phyloP scores from a whole-genome alignment of 1,284 basidiomycete genomes.

The Boletus smithii region DNA sequence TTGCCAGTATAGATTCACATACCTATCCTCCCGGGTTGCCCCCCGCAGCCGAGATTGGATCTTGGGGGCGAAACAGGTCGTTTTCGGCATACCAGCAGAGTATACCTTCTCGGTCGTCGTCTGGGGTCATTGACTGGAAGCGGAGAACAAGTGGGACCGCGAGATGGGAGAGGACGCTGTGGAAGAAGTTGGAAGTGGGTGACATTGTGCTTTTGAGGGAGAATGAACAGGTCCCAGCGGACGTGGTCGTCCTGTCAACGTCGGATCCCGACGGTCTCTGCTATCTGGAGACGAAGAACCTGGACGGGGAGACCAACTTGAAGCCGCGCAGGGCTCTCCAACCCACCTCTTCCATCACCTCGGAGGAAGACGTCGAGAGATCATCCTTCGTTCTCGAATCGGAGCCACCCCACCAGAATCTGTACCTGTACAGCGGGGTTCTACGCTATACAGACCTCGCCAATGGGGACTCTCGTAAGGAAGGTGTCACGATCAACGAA shows the following conservation, averaged over 20 bases:
- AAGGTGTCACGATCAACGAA: slow-evolving; percentile 87
- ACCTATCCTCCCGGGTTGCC: slow-evolving; percentile 53
- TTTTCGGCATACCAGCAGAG: slow-evolving; percentile 54
- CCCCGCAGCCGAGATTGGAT: slow-evolving; percentile 14
- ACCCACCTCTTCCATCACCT: slow-evolving; percentile 73
- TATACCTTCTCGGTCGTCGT: slow-evolving; percentile 47
- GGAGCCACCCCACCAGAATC: slow-evolving; percentile 90
- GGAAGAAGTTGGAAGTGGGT: slow-evolving; percentile 99
- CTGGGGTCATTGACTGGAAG: slow-evolving; percentile 79
- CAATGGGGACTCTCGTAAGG: slow-evolving; percentile 53
- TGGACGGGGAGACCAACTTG: slow-evolving; percentile 97
- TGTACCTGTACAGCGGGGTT: slow-evolving; percentile 89
- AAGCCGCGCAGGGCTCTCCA: slow-evolving; percentile 81
- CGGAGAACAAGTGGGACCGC: slow-evolving; percentile 69
- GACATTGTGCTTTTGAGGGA: slow-evolving; percentile 89
- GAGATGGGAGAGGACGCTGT: slow-evolving; percentile 91
- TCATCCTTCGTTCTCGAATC: slow-evolving; percentile 86
- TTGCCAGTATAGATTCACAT: slow-evolving; percentile 52
- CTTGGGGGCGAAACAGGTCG: slow-evolving; percentile 28
- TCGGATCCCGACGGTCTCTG: slow-evolving; percentile 84
- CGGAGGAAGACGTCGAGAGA: slow-evolving; percentile 90
- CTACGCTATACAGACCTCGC: slow-evolving; percentile 65
- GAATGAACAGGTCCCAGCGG: slow-evolving; percentile 95
- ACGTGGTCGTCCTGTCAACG: slow-evolving; percentile 86
- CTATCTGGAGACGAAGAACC: slow-evolving; percentile 91